A percentile compares a stretch with the other conserved stretches of the same genome.
These are phyloP conservation scores for Licmophora abbreviata DNA, from an alignment of 108 stramenopile genomes.

Conservation along the genomic window DNA sequence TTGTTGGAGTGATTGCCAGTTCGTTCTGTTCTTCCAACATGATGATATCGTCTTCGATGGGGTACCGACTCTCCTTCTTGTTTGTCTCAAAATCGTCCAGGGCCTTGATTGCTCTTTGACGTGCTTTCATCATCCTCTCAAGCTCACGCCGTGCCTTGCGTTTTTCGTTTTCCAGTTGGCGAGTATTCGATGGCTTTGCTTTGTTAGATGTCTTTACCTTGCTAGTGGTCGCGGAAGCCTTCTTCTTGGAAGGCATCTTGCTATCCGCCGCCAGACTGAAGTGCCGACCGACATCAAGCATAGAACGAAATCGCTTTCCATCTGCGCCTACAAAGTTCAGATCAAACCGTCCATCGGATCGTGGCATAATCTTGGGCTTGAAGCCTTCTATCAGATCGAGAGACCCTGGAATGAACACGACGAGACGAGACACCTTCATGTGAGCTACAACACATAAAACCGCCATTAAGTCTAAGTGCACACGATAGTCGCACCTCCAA, in stretches of 20 bases:
- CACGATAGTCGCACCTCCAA: conserved; percentile 59
- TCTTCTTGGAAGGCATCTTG: conserved; percentile 22
- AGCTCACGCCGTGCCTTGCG: conserved; percentile 66
- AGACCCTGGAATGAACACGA: neutral
- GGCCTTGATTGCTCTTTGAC: conserved; percentile 44
- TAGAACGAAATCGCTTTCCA: conserved; percentile 64
- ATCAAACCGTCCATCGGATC: conserved; percentile 60
- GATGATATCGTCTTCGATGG: conserved; percentile 33
- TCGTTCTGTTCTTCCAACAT: conserved; percentile 6
- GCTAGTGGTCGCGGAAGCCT: too few relatives aligned
- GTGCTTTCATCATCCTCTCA: conserved; percentile 55
- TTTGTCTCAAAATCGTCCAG: conserved; percentile 69
- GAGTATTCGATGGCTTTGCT: conserved; percentile 8
- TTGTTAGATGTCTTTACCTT: too few relatives aligned
- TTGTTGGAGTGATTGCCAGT: conserved; percentile 12
- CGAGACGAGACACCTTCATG: too few relatives aligned
- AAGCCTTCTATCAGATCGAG: conserved; percentile 16
- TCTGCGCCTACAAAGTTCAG: conserved; percentile 57
- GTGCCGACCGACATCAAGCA: conserved; percentile 67
- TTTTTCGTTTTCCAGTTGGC: conserved; percentile 56
- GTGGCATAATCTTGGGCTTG: conserved; percentile 27
- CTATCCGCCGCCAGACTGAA: conserved; percentile 41
- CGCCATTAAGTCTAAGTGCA: too few relatives aligned
- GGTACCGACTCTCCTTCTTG: conserved; percentile 32
- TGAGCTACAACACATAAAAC: too few relatives aligned